Conservation (phyloP, 2,329 filamentous ascomycete species). For the Parastagonospora avenae region DNA sequence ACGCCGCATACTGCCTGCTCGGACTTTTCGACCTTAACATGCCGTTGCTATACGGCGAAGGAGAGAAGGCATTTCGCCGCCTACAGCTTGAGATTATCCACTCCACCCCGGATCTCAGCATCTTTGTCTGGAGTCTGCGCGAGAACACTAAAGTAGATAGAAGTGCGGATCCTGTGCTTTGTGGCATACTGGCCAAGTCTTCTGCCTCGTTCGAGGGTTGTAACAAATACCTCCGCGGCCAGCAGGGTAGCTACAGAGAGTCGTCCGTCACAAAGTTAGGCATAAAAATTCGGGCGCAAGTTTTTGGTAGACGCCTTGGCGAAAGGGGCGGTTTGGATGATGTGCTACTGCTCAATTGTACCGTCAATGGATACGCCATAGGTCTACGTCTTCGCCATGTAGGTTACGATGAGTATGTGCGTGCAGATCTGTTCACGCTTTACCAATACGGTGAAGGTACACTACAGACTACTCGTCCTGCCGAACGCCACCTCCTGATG, state of each 20-base stretch:
- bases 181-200: not conserved
- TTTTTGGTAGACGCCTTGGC: not conserved
- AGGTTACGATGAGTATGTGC: slow-evolving; percentile 2
- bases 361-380: not conserved
- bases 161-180: not conserved
- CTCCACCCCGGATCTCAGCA: slow-evolving; percentile 5
- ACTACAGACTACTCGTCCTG: not conserved
- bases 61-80: slow-evolving; percentile 20
- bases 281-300: not conserved
- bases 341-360: slow-evolving; percentile 1
- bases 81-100: slow-evolving; percentile 23
- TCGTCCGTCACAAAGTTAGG: slow-evolving; percentile 6
- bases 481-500: not conserved
- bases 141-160: not conserved
- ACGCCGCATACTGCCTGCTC: slow-evolving; percentile 35
- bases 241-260: not conserved
- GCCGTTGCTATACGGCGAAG: slow-evolving; percentile 35
- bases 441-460: slow-evolving; percentile 1
- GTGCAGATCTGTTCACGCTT: not conserved
- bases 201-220: not conserved
- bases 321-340: not conserved
- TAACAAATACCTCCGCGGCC: not conserved
- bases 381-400: slow-evolving; percentile 1
- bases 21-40: slow-evolving; percentile 35
- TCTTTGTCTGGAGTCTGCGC: slow-evolving; percentile 11